Conservation (phyloP, 1,139 yeast genomes). For the Pichia sp. region DNA sequence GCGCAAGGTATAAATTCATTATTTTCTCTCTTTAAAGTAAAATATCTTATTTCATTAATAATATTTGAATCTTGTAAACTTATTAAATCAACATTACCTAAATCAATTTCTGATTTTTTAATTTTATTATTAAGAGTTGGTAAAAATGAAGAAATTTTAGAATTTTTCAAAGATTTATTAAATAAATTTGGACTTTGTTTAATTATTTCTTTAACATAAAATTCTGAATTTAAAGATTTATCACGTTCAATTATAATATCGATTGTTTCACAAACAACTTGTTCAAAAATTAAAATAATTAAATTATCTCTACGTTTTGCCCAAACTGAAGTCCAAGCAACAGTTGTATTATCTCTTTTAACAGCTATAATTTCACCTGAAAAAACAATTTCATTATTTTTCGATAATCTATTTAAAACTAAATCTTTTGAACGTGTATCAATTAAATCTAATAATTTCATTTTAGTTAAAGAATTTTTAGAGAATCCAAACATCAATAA, state of each 20-base stretch:
- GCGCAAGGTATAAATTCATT: constrained; percentile 56
- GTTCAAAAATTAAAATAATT: constrained; percentile 81
- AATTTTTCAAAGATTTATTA: constrained; percentile 21
- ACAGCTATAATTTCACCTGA: constrained; percentile 60
- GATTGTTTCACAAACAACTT: constrained; percentile 74
- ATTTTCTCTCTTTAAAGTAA: constrained; percentile 44
- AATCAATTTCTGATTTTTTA: constrained; percentile 3
- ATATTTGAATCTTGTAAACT: constrained; percentile 33
- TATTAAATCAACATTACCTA: constrained; percentile 21
- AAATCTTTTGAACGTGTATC: constrained; percentile 67
- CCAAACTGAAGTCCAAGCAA: constrained; percentile 83
- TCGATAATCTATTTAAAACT: constrained; percentile 49
- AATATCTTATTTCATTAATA: constrained; percentile 54
- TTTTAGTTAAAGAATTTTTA: constrained; percentile 51
- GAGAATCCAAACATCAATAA: constrained; percentile 82
- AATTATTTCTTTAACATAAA: constrained; percentile 31
- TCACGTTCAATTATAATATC: constrained; percentile 45
- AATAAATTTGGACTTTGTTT: constrained; percentile 40
- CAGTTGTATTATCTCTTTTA: constrained; percentile 37
- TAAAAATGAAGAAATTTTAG: constrained; percentile 27
- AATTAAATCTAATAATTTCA: constrained; percentile 67
- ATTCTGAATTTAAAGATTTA: constrained; percentile 16
- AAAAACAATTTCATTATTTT: constrained; percentile 37
- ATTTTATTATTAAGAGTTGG: constrained; percentile 23
- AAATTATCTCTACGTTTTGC: constrained; percentile 67